phyloP scores from a whole-genome alignment of 352 stramenopile genomes.

The Pythium utonaiense region DNA sequence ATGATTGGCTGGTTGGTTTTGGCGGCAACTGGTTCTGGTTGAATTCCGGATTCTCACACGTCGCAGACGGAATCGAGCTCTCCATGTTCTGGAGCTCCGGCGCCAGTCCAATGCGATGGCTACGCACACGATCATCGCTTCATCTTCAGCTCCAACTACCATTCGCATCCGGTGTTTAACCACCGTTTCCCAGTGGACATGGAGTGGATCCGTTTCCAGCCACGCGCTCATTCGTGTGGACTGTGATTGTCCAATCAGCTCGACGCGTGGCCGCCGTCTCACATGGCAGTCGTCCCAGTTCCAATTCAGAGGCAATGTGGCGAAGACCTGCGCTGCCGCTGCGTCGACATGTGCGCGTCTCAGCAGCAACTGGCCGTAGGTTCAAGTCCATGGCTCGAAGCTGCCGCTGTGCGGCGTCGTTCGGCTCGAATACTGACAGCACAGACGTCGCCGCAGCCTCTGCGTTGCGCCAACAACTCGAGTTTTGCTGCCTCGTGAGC shows the following conservation, averaged over 20 bases:
- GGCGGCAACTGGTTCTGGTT: not conserved
- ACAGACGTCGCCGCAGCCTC: constrained; percentile 24
- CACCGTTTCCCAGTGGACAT: not conserved
- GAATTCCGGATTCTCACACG: not conserved
- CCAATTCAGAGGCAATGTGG: constrained; percentile 13
- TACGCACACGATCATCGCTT: too few species aligned
- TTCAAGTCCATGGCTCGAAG: not conserved
- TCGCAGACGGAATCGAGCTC: not conserved
- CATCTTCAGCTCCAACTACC: not conserved
- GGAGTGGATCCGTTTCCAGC: not conserved
- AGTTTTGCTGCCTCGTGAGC: constrained; percentile 69
- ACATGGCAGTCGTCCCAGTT: constrained; percentile 2
- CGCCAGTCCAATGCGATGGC: too few species aligned
- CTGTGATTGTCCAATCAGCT: constrained; percentile 24
- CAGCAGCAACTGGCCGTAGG: too few species aligned
- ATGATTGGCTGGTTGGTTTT: not conserved
- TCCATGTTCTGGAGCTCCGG: too few species aligned
- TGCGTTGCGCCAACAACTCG: constrained; percentile 47
- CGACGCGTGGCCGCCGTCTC: not conserved
- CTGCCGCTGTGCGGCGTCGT: not conserved
- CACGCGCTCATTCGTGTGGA: constrained; percentile 14
- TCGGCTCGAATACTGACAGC: constrained; percentile 14
- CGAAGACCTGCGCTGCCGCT: not conserved
- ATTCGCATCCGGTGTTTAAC: not conserved
- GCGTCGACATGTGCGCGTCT: not conserved